Conservation (phyloP, 2,329 filamentous ascomycete genomes). For the Fusarium scirpi region DNA sequence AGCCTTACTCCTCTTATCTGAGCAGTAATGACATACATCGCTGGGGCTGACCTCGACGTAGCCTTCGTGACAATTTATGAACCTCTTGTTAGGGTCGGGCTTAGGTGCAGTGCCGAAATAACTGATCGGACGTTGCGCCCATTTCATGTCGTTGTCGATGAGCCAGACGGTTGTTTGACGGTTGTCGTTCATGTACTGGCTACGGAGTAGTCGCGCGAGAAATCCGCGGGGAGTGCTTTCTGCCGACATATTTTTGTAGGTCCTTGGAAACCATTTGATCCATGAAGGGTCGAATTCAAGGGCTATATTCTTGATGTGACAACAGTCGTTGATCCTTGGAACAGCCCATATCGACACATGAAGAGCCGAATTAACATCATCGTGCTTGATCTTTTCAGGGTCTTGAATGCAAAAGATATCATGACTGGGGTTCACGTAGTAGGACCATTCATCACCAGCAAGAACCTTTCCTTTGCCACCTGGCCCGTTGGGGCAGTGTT, state of each 20-base stretch:
- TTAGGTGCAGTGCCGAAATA: background rate
- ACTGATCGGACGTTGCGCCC: background rate
- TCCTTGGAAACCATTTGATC: background rate
- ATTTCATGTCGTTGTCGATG: background rate
- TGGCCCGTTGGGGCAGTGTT: background rate
- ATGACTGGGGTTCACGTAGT: background rate
- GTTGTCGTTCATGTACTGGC: background rate
- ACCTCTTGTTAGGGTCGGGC: background rate
- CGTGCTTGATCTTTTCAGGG: background rate
- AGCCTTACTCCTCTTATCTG: no score
- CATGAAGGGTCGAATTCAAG: background rate
- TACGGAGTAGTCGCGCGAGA: background rate
- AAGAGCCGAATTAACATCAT: background rate
- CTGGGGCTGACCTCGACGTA: background rate
- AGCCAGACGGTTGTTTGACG: background rate
- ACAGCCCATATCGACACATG: background rate
- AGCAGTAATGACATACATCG: no score
- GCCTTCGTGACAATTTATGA: background rate
- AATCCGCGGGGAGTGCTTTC: background rate
- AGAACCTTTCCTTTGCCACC: background rate
- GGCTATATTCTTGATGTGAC: background rate
- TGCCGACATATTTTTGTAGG: background rate
- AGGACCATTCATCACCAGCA: background rate
- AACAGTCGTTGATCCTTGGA: background rate
- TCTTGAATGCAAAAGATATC: background rate